Evolutionary conservation across 2,329 filamentous ascomycete species (phyloP).

Genomic region (Didymella sp.): DNA sequence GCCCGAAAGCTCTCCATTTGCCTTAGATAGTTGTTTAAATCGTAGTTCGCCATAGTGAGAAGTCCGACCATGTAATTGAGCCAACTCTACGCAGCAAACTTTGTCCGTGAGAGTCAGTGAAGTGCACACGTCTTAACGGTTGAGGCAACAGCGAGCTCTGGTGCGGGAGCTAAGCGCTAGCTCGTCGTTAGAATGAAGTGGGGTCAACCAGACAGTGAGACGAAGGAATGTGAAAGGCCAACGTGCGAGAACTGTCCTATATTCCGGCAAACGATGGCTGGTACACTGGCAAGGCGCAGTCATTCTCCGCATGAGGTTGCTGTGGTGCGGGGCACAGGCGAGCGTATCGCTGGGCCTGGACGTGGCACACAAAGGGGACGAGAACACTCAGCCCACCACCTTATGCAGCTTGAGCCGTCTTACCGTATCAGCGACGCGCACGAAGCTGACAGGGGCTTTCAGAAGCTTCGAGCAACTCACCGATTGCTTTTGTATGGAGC

Average conservation of each 20-base stretch:
- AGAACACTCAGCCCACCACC: conserved; percentile 13
- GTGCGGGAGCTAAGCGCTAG: conserved; percentile 3
- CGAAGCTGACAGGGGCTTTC: conserved; percentile 13
- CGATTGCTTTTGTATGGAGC: conserved; percentile 1
- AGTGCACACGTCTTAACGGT: not conserved
- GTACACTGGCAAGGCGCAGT: conserved; percentile 12
- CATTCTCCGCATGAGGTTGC: conserved; percentile 1
- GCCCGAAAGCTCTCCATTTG: conserved; percentile 45
- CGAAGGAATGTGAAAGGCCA: not conserved
- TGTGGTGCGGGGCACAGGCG: conserved; percentile 15
- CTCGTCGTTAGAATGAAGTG: conserved; percentile 1
- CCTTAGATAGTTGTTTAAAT: conserved; percentile 28
- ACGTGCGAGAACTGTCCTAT: not conserved
- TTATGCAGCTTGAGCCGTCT: conserved; percentile 10
- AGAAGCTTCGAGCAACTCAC: conserved; percentile 14
- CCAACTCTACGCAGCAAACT: not conserved
- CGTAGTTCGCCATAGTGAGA: conserved; percentile 29
- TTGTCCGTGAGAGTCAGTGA: not conserved
- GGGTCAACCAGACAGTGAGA: conserved; percentile 1
- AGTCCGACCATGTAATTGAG: conserved; percentile 9
- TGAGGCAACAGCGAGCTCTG: conserved; percentile 9
- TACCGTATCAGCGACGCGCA: conserved; percentile 17
- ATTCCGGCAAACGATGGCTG: conserved; percentile 1
- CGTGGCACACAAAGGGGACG: conserved; percentile 10
- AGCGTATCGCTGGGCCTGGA: conserved; percentile 13